Percentiles rank a stretch among this genome's conserved stretches.
These are phyloP conservation scores for Bidens hawaiensis DNA, from an alignment of 140 eudicot species.

Conservation along the genomic window DNA sequence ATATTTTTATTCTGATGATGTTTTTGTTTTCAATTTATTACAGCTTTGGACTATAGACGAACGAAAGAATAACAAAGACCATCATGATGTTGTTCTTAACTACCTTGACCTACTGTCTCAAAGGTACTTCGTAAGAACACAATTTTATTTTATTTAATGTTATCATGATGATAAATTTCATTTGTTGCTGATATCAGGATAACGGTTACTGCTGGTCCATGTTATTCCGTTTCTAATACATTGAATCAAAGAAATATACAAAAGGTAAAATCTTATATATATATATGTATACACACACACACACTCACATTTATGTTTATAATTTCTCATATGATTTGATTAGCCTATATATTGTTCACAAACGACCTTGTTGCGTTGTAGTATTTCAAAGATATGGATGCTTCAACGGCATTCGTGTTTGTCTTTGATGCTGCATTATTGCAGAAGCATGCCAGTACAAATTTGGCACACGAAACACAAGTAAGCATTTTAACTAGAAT, in stretches of 20 bases:
- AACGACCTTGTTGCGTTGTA: constrained; percentile 23
- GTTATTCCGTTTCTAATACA: constrained; percentile 28
- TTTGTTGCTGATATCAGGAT: constrained; percentile 34
- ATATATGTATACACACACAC: no score
- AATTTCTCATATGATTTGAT: background rate
- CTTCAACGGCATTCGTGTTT: constrained; percentile 60
- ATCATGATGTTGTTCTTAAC: constrained; percentile 44
- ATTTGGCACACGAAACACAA: constrained; percentile 66
- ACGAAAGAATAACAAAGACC: constrained; percentile 40
- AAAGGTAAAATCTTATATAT: constrained; percentile 52
- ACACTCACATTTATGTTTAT: constrained; percentile 1
- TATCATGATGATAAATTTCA: background rate
- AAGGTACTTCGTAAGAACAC: constrained; percentile 38
- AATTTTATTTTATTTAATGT: background rate
- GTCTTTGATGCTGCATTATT: constrained; percentile 42
- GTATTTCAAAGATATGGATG: constrained; percentile 66
- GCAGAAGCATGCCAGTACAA: constrained; percentile 44
- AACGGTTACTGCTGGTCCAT: constrained; percentile 31
- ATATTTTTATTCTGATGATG: background rate
- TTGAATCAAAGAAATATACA: constrained; percentile 45
- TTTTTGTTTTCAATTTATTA: constrained; percentile 17
- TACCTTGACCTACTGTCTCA: constrained; percentile 54
- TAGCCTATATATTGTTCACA: background rate
- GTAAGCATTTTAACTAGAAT: constrained; percentile 38
- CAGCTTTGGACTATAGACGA: constrained; percentile 65